Evolutionary conservation across 202 grass and related monocot species (phyloP), one percentile per base, ranked within the genome.

Genomic region (Elaeis oleifera): DNA sequence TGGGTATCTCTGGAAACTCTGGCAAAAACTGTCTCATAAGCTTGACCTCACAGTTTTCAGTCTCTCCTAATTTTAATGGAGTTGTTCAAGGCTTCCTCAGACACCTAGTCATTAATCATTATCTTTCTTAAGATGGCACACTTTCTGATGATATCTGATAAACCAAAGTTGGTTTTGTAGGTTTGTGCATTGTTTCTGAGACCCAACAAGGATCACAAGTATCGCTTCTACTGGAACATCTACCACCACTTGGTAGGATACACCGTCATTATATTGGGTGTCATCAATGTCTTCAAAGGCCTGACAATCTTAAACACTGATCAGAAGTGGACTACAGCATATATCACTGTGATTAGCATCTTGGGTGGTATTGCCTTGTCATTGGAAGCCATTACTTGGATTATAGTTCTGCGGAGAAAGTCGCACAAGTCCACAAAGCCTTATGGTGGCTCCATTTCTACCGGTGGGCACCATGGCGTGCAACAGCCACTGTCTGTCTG

Each of bases 221-320:
- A 44, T 17, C 72, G 94, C 1, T 21, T 84, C 15, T 99, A 84
- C 75, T 99, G 94, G 94, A 99, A 94, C 63, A 31, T 62, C 15
- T 99, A 94, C 53, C 94, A 99, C 69, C 85, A 94, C 82, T 84
- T 77, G 0, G 76, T 87, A 0, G 94, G 94, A 16, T 99, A 99
- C 75, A 76, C 84, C 2, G 82, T 99, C 68, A 94, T 99, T 62
- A 50, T 99, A 13, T 54, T 99, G 23, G 83, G 94, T 23, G 74
- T 91, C 32, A 27, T 99, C 74, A 99, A 99, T 78, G 83, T 99
- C 66, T 94, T 99, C 79, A 83, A 89, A 53, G 94, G 94, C 6
- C 61, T 99, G 63, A 50, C 65, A 16, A 94, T 99, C 61, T 53
- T 99, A 21, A 9, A 67, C 9, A 25, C 74, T 2, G 83, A 65